Conservation (phyloP, 2,329 filamentous ascomycete genomes). For the Venturia asperata region DNA sequence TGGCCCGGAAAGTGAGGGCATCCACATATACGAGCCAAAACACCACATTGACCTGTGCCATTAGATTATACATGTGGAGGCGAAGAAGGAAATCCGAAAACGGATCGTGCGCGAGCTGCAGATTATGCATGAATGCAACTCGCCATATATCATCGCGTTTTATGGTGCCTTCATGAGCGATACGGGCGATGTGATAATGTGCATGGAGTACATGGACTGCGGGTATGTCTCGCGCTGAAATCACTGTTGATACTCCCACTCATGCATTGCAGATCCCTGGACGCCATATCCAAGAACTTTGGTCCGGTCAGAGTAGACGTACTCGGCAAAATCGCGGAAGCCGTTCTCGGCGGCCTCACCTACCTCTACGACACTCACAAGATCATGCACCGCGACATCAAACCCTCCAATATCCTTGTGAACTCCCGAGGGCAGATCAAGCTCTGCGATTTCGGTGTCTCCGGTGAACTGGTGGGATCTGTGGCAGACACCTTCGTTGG, state of each 20-base stretch:
- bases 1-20: conserved; percentile 84
- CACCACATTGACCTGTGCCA: conserved; percentile 17
- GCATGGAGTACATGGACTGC: conserved; percentile 99
- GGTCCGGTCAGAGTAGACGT: conserved; percentile 94
- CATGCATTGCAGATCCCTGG: conserved; percentile 63
- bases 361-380: conserved; percentile 94
- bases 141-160: conserved; percentile 93
- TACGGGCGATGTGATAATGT: conserved; percentile 97
- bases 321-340: conserved; percentile 93
- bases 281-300: conserved; percentile 89
- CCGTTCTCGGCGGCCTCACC: conserved; percentile 83
- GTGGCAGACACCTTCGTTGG: conserved; percentile 98
- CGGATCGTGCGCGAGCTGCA: conserved; percentile 94
- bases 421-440: conserved; percentile 95
- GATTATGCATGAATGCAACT: conserved; percentile 98
- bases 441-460: conserved; percentile 98
- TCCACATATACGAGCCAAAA: neutral
- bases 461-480: conserved; percentile 93
- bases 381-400: conserved; percentile 99
- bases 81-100: conserved; percentile 93
- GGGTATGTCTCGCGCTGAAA: conserved; percentile 58
- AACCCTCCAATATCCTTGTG: conserved; percentile 93
- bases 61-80: conserved; percentile 95
- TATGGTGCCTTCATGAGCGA: conserved; percentile 97
- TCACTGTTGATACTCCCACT: conserved; percentile 8